Conservation (phyloP, 768 basidiomycete genomes). For the Termitomyces sp. region DNA sequence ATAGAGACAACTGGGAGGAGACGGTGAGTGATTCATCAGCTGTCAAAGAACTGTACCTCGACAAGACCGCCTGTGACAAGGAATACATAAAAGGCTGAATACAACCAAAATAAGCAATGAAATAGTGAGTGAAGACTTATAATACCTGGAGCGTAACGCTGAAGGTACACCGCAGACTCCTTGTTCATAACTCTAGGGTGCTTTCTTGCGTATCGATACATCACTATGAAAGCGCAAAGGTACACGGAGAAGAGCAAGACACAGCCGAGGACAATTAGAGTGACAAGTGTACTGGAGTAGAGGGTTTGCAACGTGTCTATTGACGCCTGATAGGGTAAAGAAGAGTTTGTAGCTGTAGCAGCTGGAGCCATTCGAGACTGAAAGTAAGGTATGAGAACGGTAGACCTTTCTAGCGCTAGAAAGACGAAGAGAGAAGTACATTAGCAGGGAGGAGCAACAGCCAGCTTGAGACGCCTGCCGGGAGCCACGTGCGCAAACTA, state of each 20-base stretch:
- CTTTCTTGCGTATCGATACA: conserved; percentile 38
- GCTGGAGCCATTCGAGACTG: neutral
- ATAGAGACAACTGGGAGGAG: conserved; percentile 38
- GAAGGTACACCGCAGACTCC: conserved; percentile 36
- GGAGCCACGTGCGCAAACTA: neutral
- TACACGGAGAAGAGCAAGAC: conserved; percentile 33
- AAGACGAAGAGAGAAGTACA: neutral
- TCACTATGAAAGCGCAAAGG: conserved; percentile 44
- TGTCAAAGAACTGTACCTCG: conserved; percentile 27
- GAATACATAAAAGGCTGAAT: conserved; percentile 37
- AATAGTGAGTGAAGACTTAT: conserved; percentile 13
- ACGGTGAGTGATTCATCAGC: neutral
- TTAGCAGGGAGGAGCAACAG: too few relatives aligned
- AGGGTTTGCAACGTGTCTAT: neutral
- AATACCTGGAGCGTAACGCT: conserved; percentile 48
- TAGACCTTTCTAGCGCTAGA: too few relatives aligned
- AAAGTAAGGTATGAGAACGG: neutral
- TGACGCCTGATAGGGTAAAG: neutral
- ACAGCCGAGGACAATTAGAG: conserved; percentile 17
- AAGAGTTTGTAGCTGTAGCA: neutral
- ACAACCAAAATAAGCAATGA: neutral
- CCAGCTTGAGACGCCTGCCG: neutral
- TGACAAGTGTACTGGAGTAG: neutral
- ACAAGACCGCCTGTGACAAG: conserved; percentile 43
- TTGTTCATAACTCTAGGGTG: conserved; percentile 48